Conservation (phyloP, 1,284 basidiomycete genomes). For the Ceratobasidium papillatum region DNA sequence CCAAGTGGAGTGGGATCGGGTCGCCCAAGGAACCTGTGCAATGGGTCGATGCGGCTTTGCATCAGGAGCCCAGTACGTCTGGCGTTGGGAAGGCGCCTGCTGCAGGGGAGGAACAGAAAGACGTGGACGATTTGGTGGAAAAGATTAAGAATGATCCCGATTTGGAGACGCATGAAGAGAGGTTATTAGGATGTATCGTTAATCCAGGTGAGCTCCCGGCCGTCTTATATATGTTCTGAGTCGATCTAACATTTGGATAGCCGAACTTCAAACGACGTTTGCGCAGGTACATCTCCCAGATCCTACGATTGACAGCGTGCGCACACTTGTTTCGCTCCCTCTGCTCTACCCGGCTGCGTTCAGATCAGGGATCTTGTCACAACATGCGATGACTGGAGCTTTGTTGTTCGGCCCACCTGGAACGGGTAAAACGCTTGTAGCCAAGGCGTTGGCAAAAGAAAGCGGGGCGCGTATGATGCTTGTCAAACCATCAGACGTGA, state of each 20-base stretch:
- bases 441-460: slow-evolving; percentile 90
- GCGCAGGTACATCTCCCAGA: slow-evolving; percentile 86
- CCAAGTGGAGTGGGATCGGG: slow-evolving; percentile 39
- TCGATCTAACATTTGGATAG: slow-evolving; percentile 52
- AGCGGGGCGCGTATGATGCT: slow-evolving; percentile 89
- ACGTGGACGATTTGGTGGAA: slow-evolving; percentile 67
- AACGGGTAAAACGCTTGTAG: slow-evolving; percentile 90
- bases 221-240: slow-evolving; percentile 18
- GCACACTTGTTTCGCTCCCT: slow-evolving; percentile 91
- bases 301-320: slow-evolving; percentile 86
- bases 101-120: slow-evolving; percentile 11
- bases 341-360: slow-evolving; percentile 91
- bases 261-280: slow-evolving; percentile 81
- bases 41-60: slow-evolving; percentile 7
- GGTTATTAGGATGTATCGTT: slow-evolving; percentile 83
- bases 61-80: not conserved
- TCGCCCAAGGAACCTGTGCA: slow-evolving; percentile 33
- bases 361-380: slow-evolving; percentile 88
- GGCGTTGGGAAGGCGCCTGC: slow-evolving; percentile 36
- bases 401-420: slow-evolving; percentile 89
- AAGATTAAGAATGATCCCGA: slow-evolving; percentile 75
- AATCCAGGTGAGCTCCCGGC: slow-evolving; percentile 66
- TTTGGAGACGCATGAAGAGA: slow-evolving; percentile 78
- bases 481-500: slow-evolving; percentile 83
- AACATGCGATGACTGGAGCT: slow-evolving; percentile 88